These are phyloP conservation scores for Purpureocillium takamizusanense DNA, from an alignment of 2,329 filamentous ascomycete species.

Conservation along the genomic window DNA sequence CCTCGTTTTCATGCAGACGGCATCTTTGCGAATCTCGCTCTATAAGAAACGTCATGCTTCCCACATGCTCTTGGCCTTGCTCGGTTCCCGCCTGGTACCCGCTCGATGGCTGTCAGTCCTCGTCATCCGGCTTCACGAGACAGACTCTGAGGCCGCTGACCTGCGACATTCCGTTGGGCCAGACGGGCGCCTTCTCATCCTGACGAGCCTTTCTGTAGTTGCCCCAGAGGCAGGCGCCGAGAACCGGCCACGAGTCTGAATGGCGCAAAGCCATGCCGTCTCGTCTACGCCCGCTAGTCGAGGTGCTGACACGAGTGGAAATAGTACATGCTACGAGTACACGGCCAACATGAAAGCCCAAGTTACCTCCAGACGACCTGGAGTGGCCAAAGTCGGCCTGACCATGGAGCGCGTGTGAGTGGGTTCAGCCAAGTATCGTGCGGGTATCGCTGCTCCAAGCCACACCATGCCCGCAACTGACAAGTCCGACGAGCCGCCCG, in stretches of 20 bases:
- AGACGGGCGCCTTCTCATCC: not conserved
- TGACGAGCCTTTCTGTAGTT: not conserved
- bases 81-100: too few species aligned
- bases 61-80: not conserved
- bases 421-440: not conserved
- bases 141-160: too few species aligned
- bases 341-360: too few species aligned
- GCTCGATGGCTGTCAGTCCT: too few species aligned
- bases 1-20: not conserved
- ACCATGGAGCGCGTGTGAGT: too few species aligned
- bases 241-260: slow-evolving; percentile 2
- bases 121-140: too few species aligned
- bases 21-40: too few species aligned
- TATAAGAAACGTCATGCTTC: not conserved
- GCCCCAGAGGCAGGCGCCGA: not conserved
- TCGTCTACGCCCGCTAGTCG: slow-evolving; percentile 2
- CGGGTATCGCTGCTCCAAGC: not conserved
- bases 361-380: not conserved
- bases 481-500: not conserved
- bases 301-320: not conserved
- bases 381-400: not conserved
- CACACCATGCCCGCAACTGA: not conserved
- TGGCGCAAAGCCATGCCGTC: slow-evolving; percentile 1
- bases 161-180: not conserved
- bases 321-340: too few species aligned